A percentile compares a stretch with the other conserved stretches of the same genome.
phyloP scores from a whole-genome alignment of 768 basidiomycete genomes.

The Gloeophyllum trabeum region DNA sequence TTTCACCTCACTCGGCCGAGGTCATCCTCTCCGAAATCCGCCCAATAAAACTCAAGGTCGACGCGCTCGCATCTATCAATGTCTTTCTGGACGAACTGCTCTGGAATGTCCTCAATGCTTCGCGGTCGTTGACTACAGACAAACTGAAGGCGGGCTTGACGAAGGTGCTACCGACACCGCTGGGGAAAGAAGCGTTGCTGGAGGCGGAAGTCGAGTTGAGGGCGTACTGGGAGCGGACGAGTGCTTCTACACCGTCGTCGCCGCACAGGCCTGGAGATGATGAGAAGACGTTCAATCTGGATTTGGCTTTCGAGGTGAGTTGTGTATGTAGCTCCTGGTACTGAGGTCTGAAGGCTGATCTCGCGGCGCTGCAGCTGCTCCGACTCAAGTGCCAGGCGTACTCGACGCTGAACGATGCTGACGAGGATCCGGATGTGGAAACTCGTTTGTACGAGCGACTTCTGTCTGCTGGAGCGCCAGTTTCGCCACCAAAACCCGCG shows the following conservation, averaged over 20 bases:
- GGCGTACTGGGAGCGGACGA: conserved; percentile 77
- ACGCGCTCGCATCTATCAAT: conserved; percentile 74
- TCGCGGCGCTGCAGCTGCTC: conserved; percentile 42
- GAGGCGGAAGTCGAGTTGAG: conserved; percentile 90
- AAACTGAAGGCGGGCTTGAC: conserved; percentile 63
- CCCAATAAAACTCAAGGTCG: conserved; percentile 73
- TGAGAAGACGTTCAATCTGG: conserved; percentile 50
- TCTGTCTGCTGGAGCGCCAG: conserved; percentile 33
- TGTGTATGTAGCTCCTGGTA: neutral
- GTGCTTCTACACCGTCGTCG: conserved; percentile 20
- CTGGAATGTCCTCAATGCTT: conserved; percentile 52
- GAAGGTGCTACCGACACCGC: conserved; percentile 61
- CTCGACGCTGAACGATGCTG: conserved; percentile 71
- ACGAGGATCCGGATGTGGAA: conserved; percentile 64
- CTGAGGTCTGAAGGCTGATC: conserved; percentile 6
- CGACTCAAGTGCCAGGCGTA: conserved; percentile 84
- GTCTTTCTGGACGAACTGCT: conserved; percentile 78
- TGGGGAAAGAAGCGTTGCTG: conserved; percentile 85
- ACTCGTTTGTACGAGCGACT: conserved; percentile 52
- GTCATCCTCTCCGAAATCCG: conserved; percentile 88
- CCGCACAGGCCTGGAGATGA: conserved; percentile 33
- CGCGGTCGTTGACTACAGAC: conserved; percentile 63
- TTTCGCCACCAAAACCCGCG: conserved; percentile 35
- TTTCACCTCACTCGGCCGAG: conserved; percentile 78
- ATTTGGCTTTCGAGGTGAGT: conserved; percentile 65